Evolutionary conservation across 2,329 filamentous ascomycete species (phyloP).

Genomic region (Ilyonectria destructans): DNA sequence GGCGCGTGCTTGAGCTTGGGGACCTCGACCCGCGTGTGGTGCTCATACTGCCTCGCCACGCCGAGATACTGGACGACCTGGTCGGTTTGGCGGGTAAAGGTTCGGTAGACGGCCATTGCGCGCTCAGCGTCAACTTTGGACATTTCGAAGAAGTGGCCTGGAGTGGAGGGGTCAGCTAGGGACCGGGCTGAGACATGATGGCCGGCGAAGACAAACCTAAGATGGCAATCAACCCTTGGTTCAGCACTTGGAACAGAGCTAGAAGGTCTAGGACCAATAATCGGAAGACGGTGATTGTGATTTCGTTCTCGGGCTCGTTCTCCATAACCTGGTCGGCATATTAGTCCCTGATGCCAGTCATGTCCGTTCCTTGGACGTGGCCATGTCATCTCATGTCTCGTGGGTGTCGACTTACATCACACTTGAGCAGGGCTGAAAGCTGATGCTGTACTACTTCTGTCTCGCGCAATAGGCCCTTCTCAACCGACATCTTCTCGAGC

Average conservation of each 20-base stretch:
- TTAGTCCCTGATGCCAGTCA: conserved; percentile 23
- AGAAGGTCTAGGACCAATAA: conserved; percentile 92
- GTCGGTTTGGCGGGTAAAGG: conserved; percentile 93
- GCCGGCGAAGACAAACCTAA: conserved; percentile 74
- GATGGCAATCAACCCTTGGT: conserved; percentile 97
- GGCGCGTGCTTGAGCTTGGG: conserved; percentile 98
- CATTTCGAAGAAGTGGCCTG: conserved; percentile 99
- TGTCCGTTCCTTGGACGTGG: not conserved
- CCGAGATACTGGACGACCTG: conserved; percentile 92
- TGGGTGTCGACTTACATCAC: conserved; percentile 77
- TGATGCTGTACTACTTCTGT: conserved; percentile 93
- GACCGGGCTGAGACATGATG: conserved; percentile 29
- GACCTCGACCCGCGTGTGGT: conserved; percentile 92
- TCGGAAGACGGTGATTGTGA: conserved; percentile 93
- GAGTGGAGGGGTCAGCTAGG: conserved; percentile 38
- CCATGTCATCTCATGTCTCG: not conserved
- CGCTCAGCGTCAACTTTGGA: conserved; percentile 94
- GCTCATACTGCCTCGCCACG: conserved; percentile 90
- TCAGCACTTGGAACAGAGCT: conserved; percentile 93
- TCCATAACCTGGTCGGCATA: conserved; percentile 79
- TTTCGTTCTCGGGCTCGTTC: conserved; percentile 94
- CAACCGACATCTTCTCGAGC: conserved; percentile 88
- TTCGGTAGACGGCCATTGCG: conserved; percentile 92
- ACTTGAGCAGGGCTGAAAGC: conserved; percentile 87
- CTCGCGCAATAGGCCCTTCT: conserved; percentile 93